Percentiles rank a stretch among this genome's conserved stretches.
These are phyloP conservation scores for Ephemerocybe angulata DNA, from an alignment of 768 basidiomycete species.

Conservation along the genomic window DNA sequence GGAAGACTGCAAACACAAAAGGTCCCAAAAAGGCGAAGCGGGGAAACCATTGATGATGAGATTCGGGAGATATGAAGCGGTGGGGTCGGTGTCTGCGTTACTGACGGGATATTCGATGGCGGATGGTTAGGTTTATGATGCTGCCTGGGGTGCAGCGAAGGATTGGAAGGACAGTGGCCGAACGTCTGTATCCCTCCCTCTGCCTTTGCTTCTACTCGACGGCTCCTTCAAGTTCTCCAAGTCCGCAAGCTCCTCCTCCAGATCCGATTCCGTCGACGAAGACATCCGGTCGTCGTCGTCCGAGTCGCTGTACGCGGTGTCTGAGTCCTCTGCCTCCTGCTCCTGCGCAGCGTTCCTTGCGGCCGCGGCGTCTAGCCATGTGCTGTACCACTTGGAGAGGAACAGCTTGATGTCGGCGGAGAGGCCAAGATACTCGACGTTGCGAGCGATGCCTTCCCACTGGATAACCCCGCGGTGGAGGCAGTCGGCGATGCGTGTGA, in stretches of 20 bases:
- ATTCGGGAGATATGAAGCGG: conserved; percentile 3
- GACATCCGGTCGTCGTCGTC: conserved; percentile 31
- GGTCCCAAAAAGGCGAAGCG: conserved; percentile 1
- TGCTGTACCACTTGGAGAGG: conserved; percentile 70
- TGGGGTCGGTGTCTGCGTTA: conserved; percentile 6
- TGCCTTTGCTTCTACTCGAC: conserved; percentile 9
- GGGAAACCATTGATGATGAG: no score
- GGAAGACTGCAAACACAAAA: conserved; percentile 1
- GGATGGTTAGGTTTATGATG: neutral
- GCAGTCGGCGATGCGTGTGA: conserved; percentile 59
- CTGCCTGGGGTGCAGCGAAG: conserved; percentile 4
- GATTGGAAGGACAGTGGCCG: conserved; percentile 37
- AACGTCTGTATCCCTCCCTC: conserved; percentile 11
- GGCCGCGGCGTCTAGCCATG: conserved; percentile 49
- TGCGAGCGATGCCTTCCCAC: conserved; percentile 87
- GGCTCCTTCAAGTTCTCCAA: conserved; percentile 17
- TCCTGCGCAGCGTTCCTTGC: conserved; percentile 16
- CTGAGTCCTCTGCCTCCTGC: conserved; percentile 32
- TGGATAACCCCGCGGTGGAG: conserved; percentile 61
- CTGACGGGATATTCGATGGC: conserved; percentile 6
- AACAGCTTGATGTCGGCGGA: conserved; percentile 73
- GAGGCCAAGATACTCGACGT: conserved; percentile 85
- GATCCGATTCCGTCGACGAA: conserved; percentile 34
- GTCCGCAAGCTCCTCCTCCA: conserved; percentile 28
- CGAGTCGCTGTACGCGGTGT: conserved; percentile 14